Evolutionary conservation across 345 rosid species (phyloP).

Genomic region (Ceriops tagal): DNA sequence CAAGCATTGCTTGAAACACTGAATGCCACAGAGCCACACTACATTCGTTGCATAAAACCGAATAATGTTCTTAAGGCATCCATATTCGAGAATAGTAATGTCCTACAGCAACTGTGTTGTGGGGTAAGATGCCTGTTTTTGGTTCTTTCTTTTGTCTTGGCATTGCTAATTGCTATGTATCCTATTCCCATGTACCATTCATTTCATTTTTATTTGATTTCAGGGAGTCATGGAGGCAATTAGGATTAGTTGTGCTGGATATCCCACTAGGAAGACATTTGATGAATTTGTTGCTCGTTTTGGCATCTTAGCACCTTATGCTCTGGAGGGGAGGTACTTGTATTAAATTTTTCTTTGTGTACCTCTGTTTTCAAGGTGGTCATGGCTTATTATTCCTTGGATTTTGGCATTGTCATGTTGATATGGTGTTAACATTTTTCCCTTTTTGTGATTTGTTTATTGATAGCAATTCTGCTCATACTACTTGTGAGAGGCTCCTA

Average conservation of each 20-base stretch:
- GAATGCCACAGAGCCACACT: conserved; percentile 92
- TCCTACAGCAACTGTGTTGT: conserved; percentile 85
- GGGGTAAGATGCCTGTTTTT: conserved; percentile 56
- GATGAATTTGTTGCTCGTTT: conserved; percentile 79
- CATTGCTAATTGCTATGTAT: background rate
- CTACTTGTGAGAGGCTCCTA: conserved; percentile 82
- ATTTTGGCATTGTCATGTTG: conserved; percentile 4
- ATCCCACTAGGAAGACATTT: conserved; percentile 82
- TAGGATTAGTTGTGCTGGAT: conserved; percentile 97
- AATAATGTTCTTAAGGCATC: conserved; percentile 88
- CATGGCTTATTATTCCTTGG: background rate
- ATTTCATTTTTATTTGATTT: conserved; percentile 10
- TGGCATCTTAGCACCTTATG: conserved; percentile 69
- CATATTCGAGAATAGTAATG: conserved; percentile 80
- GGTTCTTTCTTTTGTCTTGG: conserved; percentile 1
- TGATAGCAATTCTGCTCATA: conserved; percentile 57
- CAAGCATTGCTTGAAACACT: conserved; percentile 88
- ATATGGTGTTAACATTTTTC: background rate
- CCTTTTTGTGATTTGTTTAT: conserved; percentile 14
- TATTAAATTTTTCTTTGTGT: background rate
- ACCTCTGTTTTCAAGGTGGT: background rate
- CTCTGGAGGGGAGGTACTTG: conserved; percentile 59
- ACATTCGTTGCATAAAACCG: conserved; percentile 93
- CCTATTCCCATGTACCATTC: conserved; percentile 6
- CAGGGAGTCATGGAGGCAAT: conserved; percentile 99